Evolutionary conservation across 345 rosid species (phyloP).

Genomic region (Eucalyptus regnans): DNA sequence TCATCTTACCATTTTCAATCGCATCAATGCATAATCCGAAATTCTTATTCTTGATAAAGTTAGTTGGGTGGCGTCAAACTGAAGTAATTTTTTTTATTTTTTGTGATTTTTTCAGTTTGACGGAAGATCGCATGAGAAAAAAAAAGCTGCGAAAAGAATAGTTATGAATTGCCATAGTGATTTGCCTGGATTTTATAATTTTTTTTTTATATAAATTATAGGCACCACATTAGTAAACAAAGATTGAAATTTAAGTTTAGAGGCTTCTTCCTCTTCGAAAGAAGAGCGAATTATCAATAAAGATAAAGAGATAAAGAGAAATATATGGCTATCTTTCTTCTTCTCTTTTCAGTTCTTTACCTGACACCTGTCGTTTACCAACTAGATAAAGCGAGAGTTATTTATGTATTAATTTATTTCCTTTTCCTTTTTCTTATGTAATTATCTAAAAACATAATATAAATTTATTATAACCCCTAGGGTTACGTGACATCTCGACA

Average conservation of each 20-base stretch:
- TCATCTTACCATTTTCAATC: background rate
- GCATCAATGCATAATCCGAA: background rate
- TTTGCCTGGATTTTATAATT: background rate
- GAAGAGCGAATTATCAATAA: background rate
- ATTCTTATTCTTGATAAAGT: background rate
- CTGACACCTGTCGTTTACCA: background rate
- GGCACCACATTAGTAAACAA: background rate
- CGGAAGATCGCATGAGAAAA: background rate
- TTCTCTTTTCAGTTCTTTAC: background rate
- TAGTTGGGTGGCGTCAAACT: background rate
- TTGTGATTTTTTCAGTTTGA: background rate
- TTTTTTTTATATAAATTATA: background rate
- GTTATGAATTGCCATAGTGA: background rate
- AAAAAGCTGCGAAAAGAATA: background rate
- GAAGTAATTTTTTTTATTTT: background rate
- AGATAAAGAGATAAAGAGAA: background rate
- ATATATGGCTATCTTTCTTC: background rate
- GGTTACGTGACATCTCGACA: background rate
- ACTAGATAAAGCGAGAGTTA: background rate
- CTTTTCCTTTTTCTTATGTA: background rate
- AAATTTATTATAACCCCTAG: background rate
- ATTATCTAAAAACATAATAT: background rate
- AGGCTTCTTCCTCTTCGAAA: background rate
- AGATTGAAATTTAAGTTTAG: background rate
- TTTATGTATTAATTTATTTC: background rate